Evolutionary conservation across 2,329 filamentous ascomycete genomes (phyloP), one percentile per base, ranked within the genome.

Genomic region (Fusarium haematococcum): DNA sequence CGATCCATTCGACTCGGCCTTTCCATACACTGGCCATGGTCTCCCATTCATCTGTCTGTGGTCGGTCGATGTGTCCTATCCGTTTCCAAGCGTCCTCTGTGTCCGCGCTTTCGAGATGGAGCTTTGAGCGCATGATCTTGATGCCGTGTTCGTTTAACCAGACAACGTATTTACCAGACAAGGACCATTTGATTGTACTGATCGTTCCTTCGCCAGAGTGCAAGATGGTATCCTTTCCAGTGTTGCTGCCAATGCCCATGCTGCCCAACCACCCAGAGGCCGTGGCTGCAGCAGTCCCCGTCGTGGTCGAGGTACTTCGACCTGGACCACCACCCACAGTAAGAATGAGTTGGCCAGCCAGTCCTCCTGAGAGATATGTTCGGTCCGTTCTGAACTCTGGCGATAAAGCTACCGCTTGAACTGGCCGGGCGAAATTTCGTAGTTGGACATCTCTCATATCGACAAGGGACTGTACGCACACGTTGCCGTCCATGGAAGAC

Each of bases 81-180:
- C 96, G 90, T 82, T 97, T 97, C 97, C 97, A 99, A 3, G 95
- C 94, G 74, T 93, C 92, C 18, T 98, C 95, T 2, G 89, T 85
- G 79, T 97, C 93, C 14, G 88, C 88, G 71, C 87, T 91, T 7
- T 97, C 94, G 6, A 98, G 87, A 76, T 95, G 91, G 23, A 97
- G 80, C 80, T 97, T 94, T 6, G 95, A 95, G 41, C 97, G 91
- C 95, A 98, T 98, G 70, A 99, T 97, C 82, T 98, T 98, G 81
- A 98, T 97, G 5, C 97, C 97, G 79, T 97, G 93, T 83, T 99
- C 97, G 79, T 98, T 99, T 45, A 97, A 89, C 97, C 97, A 99
- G 0, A 92, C 94, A 1, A 98, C 93, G 79, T 95, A 98, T 83
- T 93, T 97, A 1, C 97, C 96, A 0, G 95, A 96, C 45, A 96